These are phyloP conservation scores for Aspergillus saccharolyticus DNA, from an alignment of 495 filamentous ascomycete species.

Conservation along the genomic window DNA sequence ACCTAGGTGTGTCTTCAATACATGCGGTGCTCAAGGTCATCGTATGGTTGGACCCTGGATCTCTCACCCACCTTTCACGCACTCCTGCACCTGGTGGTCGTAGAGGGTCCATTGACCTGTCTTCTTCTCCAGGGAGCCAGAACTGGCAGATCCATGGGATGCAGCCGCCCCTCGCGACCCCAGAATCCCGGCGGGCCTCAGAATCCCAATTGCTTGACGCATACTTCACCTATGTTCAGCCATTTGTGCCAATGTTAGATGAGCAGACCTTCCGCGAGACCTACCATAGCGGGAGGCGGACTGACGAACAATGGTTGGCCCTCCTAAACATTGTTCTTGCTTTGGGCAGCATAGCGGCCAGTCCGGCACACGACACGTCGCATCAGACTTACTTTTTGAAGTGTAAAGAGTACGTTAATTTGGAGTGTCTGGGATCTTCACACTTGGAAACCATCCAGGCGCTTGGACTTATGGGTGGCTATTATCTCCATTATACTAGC, in stretches of 20 bases:
- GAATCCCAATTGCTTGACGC: conserved; percentile 63
- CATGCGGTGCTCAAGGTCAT: conserved; percentile 78
- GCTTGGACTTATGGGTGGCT: conserved; percentile 65
- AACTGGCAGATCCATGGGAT: conserved; percentile 21
- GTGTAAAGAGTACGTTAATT: conserved; percentile 61
- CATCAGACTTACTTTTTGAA: conserved; percentile 70
- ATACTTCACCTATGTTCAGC: conserved; percentile 73
- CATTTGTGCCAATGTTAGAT: conserved; percentile 72
- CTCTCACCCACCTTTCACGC: conserved; percentile 51
- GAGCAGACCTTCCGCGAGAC: conserved; percentile 69
- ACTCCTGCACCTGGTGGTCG: conserved; percentile 27
- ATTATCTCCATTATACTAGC: conserved; percentile 76
- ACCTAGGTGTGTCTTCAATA: conserved; percentile 77
- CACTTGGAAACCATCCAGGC: conserved; percentile 69
- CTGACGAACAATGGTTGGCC: conserved; percentile 69
- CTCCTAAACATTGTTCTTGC: conserved; percentile 78
- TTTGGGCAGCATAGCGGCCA: conserved; percentile 67
- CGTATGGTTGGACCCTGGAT: conserved; percentile 65
- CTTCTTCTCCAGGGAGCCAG: conserved; percentile 27
- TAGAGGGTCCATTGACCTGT: conserved; percentile 15
- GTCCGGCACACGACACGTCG: conserved; percentile 62
- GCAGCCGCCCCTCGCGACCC: conserved; percentile 27
- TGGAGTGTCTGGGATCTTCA: conserved; percentile 53
- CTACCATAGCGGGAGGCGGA: conserved; percentile 60
- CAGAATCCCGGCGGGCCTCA: conserved; percentile 24